Evolutionary conservation across 2,329 filamentous ascomycete species (phyloP), one percentile per base, ranked within the genome.

Genomic region (Arthrinium puccinioides): DNA sequence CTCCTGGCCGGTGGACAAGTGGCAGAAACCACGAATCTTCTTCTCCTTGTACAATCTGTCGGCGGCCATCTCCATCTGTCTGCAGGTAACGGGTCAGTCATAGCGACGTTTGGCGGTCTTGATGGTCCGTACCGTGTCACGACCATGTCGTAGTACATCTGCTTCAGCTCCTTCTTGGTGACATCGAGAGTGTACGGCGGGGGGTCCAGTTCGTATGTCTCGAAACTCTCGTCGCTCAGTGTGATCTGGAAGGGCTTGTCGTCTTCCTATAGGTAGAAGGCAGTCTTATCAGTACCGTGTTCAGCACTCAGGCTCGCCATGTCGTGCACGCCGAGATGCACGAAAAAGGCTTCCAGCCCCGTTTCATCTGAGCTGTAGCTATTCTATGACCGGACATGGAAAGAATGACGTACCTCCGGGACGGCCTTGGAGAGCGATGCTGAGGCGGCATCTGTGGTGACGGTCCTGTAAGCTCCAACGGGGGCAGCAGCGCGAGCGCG

Each of bases 11-110:
- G 85, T 94, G 42, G 92, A 97, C 67, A 98, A 70, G 72, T 98
- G 92, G 73, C 92, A 98, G 84, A 98, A 98, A 71, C 92, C 92
- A 56, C 92, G 86, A 56, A 98, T 97, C 79, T 98, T 97, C 84
- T 98, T 98, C 76, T 97, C 92, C 76, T 98, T 98, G 86, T 98
- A 98, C 59, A 98, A 75, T 62, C 90, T 81, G 64, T 98, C 92
- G 70, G 92, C 88, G 51, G 90, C 89, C 90, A 98, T 95, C 71
- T 98, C 92, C 92, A 98, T 95, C 66, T 94, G 92, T 70, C 89
- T 95, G 54, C 39, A 46, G 28, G 15, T 21, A 37, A 28, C 24
- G 5, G 21, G 24, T 35, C 28, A 32, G 32, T 25, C 25, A 31
- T 25, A 24, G 16, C 20, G 20, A 36, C 33, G 26, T 6, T 10